These are phyloP conservation scores for Reutealis trisperma DNA, from an alignment of 345 rosid species.

Conservation along the genomic window DNA sequence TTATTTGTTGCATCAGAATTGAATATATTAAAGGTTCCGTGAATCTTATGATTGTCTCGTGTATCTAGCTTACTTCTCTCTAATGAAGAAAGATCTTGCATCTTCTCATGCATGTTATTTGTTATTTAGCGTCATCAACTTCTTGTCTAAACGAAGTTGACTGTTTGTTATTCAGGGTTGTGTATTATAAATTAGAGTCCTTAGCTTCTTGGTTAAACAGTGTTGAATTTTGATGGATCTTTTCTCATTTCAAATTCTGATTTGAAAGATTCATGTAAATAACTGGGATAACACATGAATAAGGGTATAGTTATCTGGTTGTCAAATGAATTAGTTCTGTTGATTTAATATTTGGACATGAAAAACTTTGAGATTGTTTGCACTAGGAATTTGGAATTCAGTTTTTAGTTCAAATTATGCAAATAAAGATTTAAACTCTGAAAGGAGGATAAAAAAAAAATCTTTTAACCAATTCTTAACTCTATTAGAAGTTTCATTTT, in stretches of 20 bases:
- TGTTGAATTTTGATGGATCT: not conserved
- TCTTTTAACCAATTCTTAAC: too few species aligned
- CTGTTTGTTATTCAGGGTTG: not conserved
- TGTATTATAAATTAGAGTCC: too few species aligned
- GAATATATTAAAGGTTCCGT: not conserved
- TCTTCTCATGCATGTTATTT: not conserved
- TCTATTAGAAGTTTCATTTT: too few species aligned
- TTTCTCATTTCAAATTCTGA: too few species aligned
- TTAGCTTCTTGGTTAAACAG: too few species aligned
- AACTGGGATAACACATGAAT: not conserved
- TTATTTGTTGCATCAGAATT: not conserved
- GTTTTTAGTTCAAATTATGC: not conserved
- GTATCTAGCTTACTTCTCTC: not conserved
- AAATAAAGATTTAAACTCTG: too few species aligned
- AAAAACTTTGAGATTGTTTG: not conserved
- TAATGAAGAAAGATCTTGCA: not conserved
- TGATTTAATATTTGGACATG: not conserved
- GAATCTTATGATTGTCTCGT: not conserved
- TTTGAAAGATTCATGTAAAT: not conserved
- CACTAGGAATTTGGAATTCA: not conserved
- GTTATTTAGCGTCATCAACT: not conserved
- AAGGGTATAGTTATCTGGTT: too few species aligned
- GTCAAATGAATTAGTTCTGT: too few species aligned
- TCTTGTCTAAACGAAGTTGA: not conserved
- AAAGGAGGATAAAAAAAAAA: too few species aligned